Conservation (phyloP, 768 basidiomycete species). For the Daedaleopsis nitida region DNA sequence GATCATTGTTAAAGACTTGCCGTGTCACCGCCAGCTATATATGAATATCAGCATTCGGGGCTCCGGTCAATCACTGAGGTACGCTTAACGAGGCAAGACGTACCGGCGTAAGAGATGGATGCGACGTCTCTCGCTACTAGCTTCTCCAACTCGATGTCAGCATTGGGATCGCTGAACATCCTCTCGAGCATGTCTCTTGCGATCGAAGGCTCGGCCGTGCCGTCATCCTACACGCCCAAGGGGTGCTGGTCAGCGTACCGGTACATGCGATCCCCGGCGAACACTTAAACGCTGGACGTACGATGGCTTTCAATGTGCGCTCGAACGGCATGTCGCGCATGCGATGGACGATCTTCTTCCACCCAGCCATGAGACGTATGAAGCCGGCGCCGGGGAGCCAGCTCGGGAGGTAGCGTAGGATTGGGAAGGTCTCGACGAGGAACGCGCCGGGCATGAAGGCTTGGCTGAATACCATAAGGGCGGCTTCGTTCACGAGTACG, state of each 20-base stretch:
- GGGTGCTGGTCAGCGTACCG: too few species aligned
- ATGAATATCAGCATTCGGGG: too few species aligned
- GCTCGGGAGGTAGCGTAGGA: constrained; percentile 6
- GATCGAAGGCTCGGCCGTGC: too few species aligned
- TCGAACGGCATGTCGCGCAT: background rate
- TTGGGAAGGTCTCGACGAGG: constrained; percentile 8
- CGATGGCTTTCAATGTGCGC: background rate
- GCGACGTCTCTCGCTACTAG: too few species aligned
- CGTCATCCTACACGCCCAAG: too few species aligned
- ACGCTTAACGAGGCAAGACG: too few species aligned
- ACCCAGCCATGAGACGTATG: background rate
- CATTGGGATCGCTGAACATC: too few species aligned
- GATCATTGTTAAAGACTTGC: background rate
- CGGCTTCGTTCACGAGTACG: background rate
- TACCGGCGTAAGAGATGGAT: too few species aligned
- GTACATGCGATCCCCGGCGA: too few species aligned
- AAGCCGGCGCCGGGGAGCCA: constrained; percentile 9
- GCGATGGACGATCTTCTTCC: background rate
- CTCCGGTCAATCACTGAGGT: too few species aligned
- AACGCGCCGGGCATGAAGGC: background rate
- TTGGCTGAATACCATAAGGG: background rate
- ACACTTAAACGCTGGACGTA: background rate
- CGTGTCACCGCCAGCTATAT: background rate
- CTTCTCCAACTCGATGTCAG: too few species aligned
- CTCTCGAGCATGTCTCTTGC: too few species aligned